Base-by-base conservation (phyloP, 2,329 filamentous ascomycete species). In the Pestalotiopsis sp. region DNA sequence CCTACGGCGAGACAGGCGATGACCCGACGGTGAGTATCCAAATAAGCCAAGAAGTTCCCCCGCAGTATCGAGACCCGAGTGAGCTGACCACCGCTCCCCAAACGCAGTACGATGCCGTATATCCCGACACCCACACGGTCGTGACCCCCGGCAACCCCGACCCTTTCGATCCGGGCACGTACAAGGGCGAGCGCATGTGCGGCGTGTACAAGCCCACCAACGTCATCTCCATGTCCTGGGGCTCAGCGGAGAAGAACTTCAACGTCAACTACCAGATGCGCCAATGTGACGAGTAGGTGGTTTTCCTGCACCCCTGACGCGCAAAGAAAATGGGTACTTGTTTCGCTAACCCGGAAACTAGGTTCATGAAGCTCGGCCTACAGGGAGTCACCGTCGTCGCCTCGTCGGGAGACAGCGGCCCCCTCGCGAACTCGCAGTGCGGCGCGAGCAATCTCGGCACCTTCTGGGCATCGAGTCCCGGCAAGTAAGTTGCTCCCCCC, bases 201-300 rank as follows among this genome's bases (percentile, higher is more conserved):
- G 85, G 86, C 49, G 77, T 74, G 3, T 81, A 78, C 64, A 60
- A 65, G 2, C 72, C 82, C 3, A 82, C 86, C 4, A 86, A 87
- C 65, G 85, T 88, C 68, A 84, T 88, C 69, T 84, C 81, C 36
- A 85, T 85, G 36, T 86, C 83, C 3, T 89, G 88, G 74, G 81
- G 79, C 31, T 83, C 83, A 71, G 82, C 83, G 70, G 86, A 88
- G 76, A 80, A 79, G n/a, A 82, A 84, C 63, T 77, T 85, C 9
- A 81, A 84, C 1, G 77, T 79, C 6, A 78, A 77, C 68, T 88
- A 88, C 73, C 81, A 83, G 68, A 70, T 77, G 63, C 79, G 86
- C 3, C 85, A 88, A 75, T 88, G 86, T 74, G 78, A 79, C 68
- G 85, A 87, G 77, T 83, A 80, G 71, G 73, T 82, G 2, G 2